Evolutionary conservation across 306 rosid species (phyloP), one percentile per base, ranked within the genome.

Genomic region (Begonia loranthoides): DNA sequence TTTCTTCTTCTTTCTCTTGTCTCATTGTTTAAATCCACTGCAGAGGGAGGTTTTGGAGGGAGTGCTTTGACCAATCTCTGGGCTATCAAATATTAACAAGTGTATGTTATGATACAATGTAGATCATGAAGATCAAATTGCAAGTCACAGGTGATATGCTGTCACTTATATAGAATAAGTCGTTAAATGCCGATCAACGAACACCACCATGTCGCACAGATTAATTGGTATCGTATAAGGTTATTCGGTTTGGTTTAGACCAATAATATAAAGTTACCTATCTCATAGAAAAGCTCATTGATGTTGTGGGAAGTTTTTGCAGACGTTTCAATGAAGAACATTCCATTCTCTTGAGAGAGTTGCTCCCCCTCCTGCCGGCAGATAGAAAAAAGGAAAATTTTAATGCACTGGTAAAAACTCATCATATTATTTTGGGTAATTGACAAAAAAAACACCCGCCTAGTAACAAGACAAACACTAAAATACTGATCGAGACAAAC

Each of bases 321-420:
- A 41, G 94, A 87, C n/a, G 96, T 76, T 76, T 83, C 94, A 59
- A 76, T 71, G 76, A 64, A 83, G 62, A 87, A 78, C 89, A 83
- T 80, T 51, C 87, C 96, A 59, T 83, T 78, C 55, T 83, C 94
- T 54, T 76, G 82, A 15, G 94, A 78, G 76, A 60, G 80, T 68
- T 76, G 74, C 49, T 83, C 80, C 54, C 80, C 96, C 52, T 70
- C 96, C 96, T 87, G 75, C 56, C 56, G 33, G 47, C 46, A 14
- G 33, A 44, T 12, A 15, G 3, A 19, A 45, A 12, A 13, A 59
- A 45, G 48, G 4, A 41, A n/a, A 14, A 1, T 17, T 15, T 10
- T 14, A 22, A 3, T 46, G 15, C 36, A 45, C 24, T 38, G 12
- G n/a, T 17, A 33, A 15, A 9, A 33, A 24, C 17, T 21, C 3